phyloP scores from a whole-genome alignment of 305 asterid species.

The Fraxinus sp. region DNA sequence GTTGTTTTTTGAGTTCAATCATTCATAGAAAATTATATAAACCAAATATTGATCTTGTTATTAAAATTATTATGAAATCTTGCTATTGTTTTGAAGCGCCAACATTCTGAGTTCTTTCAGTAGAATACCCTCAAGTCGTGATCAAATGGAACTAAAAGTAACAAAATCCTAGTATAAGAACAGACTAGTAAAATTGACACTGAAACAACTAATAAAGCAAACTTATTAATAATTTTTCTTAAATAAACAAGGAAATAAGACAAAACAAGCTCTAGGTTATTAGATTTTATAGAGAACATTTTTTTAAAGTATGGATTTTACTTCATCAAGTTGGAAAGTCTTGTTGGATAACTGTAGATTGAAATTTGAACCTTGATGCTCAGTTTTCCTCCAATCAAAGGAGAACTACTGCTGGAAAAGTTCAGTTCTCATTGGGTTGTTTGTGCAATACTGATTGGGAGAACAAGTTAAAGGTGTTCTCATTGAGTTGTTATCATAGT shows the following conservation, averaged over 20 bases:
- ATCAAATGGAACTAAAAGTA: neutral
- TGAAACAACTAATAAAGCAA: neutral
- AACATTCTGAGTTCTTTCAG: neutral
- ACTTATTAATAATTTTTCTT: neutral
- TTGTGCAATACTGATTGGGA: neutral
- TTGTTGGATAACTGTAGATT: neutral
- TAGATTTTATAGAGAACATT: neutral
- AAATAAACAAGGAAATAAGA: neutral
- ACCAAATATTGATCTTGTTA: neutral
- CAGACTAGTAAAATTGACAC: neutral
- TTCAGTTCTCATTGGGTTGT: neutral
- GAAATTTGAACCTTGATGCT: neutral
- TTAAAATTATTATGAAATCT: neutral
- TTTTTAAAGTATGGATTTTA: neutral
- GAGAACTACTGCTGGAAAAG: neutral
- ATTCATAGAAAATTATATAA: neutral
- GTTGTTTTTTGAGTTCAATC: neutral
- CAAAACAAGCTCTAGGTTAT: neutral
- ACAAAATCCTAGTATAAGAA: neutral
- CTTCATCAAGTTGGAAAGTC: neutral
- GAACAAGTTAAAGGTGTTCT: neutral
- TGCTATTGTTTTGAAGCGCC: neutral
- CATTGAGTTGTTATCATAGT: neutral
- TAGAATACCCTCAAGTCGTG: neutral
- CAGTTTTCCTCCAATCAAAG: neutral